A percentile compares a stretch with the other conserved stretches of the same genome.
Conservation (phyloP, 2,329 filamentous ascomycete genomes). For the Cercospora sojina region DNA sequence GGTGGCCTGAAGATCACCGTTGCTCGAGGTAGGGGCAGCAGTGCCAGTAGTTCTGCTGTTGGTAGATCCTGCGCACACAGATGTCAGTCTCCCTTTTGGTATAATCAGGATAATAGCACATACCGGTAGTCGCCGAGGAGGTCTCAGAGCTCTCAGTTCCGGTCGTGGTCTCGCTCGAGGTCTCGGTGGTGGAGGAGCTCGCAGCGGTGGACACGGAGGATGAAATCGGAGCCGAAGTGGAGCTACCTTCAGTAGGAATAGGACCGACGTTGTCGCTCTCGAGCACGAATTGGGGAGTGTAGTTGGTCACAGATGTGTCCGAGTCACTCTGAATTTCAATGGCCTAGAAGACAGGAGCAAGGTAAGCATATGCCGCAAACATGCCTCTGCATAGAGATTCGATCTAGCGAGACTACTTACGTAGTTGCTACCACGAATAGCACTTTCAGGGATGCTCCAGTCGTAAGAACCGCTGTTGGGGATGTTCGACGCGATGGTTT, state of each 20-base stretch:
- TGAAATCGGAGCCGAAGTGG: constrained; percentile 18
- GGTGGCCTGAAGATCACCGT: constrained; percentile 5
- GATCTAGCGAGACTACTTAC: neutral
- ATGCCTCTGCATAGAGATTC: neutral
- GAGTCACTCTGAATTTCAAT: constrained; percentile 54
- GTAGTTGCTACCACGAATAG: constrained; percentile 50
- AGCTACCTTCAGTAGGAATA: constrained; percentile 36
- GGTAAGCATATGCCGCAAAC: neutral
- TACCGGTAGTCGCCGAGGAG: neutral
- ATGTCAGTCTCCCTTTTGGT: neutral
- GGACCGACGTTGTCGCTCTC: constrained; percentile 46
- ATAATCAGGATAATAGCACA: neutral
- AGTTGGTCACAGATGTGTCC: constrained; percentile 50
- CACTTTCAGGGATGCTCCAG: constrained; percentile 46
- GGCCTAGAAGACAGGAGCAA: constrained; percentile 30
- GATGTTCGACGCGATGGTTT: constrained; percentile 43
- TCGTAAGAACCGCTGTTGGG: constrained; percentile 52
- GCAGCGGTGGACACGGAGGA: constrained; percentile 15
- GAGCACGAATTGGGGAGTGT: constrained; percentile 53
- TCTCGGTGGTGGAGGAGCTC: constrained; percentile 11
- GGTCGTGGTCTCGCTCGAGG: constrained; percentile 11
- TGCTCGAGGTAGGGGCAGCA: constrained; percentile 7
- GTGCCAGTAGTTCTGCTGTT: neutral
- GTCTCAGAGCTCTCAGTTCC: neutral
- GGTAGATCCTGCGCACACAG: neutral